Base-by-base conservation (phyloP, 352 stramenopile genomes). In the Phytophthora meadii region DNA sequence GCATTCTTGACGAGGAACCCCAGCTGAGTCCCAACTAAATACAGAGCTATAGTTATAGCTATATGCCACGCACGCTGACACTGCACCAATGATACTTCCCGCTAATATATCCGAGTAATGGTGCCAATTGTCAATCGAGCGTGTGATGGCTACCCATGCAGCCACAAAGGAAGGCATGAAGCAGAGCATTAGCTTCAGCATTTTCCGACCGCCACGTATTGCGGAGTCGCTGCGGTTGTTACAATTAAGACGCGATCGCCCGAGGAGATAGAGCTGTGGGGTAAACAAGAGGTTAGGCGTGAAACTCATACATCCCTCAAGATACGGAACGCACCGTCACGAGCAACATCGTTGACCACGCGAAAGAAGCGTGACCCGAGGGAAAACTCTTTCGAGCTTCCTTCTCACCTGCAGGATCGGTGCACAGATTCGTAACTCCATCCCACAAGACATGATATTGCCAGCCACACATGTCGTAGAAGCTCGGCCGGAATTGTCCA, bases 401-500 rank as follows among this genome's bases (percentile, higher is more conserved):
- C 50, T 87, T 84, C 46, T 93, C 80, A 12, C 74, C 72, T 28
- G 68, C 66, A 27, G 44, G 5, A 22, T 77, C 54, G 17, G 68
- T 74, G 70, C 84, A 92, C 39, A 90, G 48, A 48, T 93, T 90
- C 22, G 71, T 66, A 22, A 76, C 63, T 65, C 84, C 84, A 48
- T 92, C 80, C 82, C 83, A 94, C 24, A 85, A 67, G 4, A 81
- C 60, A 40, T 78, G 54, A 52, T 79, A 87, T 45, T 89, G 55
- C 85, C 85, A 94, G 34, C 78, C 70, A 54, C 85, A 94, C 85
- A 94, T 94, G 61, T 87, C 76, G 49, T 92, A 78, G 54, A 92
- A 93, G 60, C 76, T 82, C 28, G 83, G 81, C 11, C 85, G 83
- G 58, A 92, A 89, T 53, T 81, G 75, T 4, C 85, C 83, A 0